Evolutionary conservation across 192 early-diverging fungal genomes (phyloP).

Genomic region (Glomus cerebriforme): DNA sequence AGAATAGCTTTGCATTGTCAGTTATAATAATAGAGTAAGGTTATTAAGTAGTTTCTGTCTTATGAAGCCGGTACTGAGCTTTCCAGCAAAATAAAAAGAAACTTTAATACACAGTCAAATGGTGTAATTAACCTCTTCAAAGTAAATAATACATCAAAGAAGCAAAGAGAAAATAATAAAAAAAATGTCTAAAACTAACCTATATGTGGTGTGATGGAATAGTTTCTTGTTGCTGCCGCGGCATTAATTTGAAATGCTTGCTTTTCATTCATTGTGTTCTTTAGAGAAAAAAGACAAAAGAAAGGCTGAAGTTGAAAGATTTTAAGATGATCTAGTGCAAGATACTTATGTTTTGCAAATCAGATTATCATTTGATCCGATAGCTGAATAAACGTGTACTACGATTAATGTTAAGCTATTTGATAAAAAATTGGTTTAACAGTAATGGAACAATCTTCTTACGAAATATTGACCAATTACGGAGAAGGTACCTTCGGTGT

Average conservation of each 20-base stretch:
- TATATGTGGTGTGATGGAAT: constrained; percentile 80
- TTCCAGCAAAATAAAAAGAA: background rate
- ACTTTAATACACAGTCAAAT: background rate
- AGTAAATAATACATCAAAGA: background rate
- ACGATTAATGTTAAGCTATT: too few relatives aligned
- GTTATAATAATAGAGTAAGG: background rate
- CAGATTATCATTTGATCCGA: background rate
- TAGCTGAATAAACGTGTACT: too few relatives aligned
- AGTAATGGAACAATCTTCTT: background rate
- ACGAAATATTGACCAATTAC: background rate
- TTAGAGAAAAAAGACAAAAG: background rate
- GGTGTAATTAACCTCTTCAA: background rate
- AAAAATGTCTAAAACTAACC: constrained; percentile 58
- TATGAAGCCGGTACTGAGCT: background rate
- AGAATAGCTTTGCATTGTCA: background rate
- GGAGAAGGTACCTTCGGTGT: constrained; percentile 18
- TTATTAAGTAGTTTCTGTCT: background rate
- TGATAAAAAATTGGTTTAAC: too few relatives aligned
- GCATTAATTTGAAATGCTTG: constrained; percentile 82
- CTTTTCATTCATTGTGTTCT: constrained; percentile 27
- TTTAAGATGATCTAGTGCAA: background rate
- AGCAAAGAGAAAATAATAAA: background rate
- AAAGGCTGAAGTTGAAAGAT: background rate
- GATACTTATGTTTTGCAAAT: background rate
- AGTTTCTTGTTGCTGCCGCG: constrained; percentile 88